Conservation (phyloP, 1,284 basidiomycete species). For the Hymenochaete sp. region DNA sequence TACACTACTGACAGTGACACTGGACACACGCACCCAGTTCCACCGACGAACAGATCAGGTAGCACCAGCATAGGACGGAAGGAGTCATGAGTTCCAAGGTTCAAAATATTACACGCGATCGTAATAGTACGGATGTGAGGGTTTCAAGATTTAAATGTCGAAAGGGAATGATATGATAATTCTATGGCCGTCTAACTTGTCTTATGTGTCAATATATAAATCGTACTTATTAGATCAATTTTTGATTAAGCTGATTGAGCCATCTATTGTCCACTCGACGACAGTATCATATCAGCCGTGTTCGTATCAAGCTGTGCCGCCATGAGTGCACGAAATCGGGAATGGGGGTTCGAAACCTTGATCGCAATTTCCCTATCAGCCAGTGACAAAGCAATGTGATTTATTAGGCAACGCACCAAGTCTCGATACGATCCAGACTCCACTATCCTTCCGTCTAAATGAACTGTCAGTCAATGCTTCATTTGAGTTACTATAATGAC, state of each 20-base stretch:
- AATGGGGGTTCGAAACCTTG: slow-evolving; percentile 59
- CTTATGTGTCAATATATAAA: background rate
- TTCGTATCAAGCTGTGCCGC: slow-evolving; percentile 71
- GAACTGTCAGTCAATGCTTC: background rate
- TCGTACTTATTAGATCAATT: background rate
- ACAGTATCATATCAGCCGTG: slow-evolving; percentile 20
- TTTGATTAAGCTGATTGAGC: background rate
- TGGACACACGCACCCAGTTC: no score
- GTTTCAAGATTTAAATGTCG: no score
- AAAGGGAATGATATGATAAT: no score
- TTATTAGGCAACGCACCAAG: slow-evolving; percentile 47
- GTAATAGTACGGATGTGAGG: no score
- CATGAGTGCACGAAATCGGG: slow-evolving; percentile 78
- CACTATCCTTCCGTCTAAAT: slow-evolving; percentile 64
- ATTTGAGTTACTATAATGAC: slow-evolving; percentile 14
- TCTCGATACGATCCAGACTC: slow-evolving; percentile 82
- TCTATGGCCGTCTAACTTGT: background rate
- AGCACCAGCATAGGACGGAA: no score
- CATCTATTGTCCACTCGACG: background rate
- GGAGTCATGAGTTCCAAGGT: no score
- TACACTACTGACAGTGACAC: no score
- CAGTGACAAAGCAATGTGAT: no score
- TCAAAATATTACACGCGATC: no score
- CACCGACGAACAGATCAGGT: no score
- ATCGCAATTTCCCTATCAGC: no score